Percentiles rank a stretch among this genome's conserved stretches.
These are phyloP conservation scores for Penicillium occitanis DNA, from an alignment of 2,329 filamentous ascomycete genomes.

Conservation along the genomic window DNA sequence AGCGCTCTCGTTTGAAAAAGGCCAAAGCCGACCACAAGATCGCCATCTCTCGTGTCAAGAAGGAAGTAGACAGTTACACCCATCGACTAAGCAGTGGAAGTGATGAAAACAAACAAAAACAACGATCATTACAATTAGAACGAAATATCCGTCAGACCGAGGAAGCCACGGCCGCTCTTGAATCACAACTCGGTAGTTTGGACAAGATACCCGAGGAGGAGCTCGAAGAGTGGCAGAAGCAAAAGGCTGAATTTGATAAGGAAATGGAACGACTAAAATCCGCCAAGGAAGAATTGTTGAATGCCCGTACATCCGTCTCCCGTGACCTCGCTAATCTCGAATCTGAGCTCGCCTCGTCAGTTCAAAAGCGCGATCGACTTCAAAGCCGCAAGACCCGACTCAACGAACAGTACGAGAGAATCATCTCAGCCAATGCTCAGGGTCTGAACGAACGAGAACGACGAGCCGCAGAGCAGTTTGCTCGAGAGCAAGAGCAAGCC, in stretches of 20 bases:
- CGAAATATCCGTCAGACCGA: slow-evolving; percentile 64
- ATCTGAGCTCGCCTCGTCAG: slow-evolving; percentile 52
- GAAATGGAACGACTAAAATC: slow-evolving; percentile 53
- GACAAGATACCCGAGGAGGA: slow-evolving; percentile 60
- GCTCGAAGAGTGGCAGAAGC: slow-evolving; percentile 51
- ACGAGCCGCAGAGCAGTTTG: slow-evolving; percentile 48
- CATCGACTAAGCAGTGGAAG: slow-evolving; percentile 59
- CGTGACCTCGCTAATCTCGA: slow-evolving; percentile 54
- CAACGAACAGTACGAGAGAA: slow-evolving; percentile 61
- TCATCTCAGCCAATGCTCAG: slow-evolving; percentile 59
- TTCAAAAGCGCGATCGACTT: slow-evolving; percentile 62
- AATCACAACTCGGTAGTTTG: slow-evolving; percentile 55
- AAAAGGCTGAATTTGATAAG: slow-evolving; percentile 56
- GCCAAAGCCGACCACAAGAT: slow-evolving; percentile 62
- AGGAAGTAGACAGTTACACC: slow-evolving; percentile 60
- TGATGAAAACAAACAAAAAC: slow-evolving; percentile 62
- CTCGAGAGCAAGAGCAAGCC: slow-evolving; percentile 47
- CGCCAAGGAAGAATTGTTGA: slow-evolving; percentile 52
- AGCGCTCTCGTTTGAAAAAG: slow-evolving; percentile 59
- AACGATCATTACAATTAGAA: slow-evolving; percentile 61
- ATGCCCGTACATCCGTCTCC: slow-evolving; percentile 52
- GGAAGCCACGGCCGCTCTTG: slow-evolving; percentile 58
- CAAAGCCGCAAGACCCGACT: slow-evolving; percentile 58
- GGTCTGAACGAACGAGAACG: slow-evolving; percentile 56
- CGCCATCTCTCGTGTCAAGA: slow-evolving; percentile 57